Evolutionary conservation across 164 flowering plant species (phyloP).

Genomic region (Magnolia sinica): DNA sequence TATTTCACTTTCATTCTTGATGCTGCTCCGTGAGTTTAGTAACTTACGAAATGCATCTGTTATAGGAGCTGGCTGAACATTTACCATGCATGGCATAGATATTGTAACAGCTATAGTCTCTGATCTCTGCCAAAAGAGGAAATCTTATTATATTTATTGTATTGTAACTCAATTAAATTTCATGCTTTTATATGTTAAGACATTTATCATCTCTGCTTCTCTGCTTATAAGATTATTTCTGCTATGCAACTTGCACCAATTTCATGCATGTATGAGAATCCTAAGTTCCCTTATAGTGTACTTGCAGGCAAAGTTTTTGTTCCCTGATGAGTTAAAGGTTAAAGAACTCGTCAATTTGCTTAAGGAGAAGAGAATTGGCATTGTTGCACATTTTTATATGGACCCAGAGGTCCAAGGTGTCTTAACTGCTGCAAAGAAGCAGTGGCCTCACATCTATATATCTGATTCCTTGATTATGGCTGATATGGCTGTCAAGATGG

Average conservation of each 20-base stretch:
- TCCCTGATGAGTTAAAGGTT: slow-evolving; percentile 73
- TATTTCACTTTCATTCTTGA: neutral
- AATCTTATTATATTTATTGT: neutral
- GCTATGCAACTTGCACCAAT: neutral
- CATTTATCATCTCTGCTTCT: neutral
- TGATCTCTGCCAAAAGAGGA: neutral
- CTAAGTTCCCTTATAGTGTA: slow-evolving; percentile 30
- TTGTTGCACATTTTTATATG: slow-evolving; percentile 97
- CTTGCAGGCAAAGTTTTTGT: slow-evolving; percentile 80
- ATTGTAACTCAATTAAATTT: neutral
- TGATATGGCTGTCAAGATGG: slow-evolving; percentile 91
- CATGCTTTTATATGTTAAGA: neutral
- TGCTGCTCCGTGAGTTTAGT: neutral
- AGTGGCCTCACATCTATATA: slow-evolving; percentile 92
- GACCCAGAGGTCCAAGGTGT: slow-evolving; percentile 99
- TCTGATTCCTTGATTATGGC: slow-evolving; percentile 98
- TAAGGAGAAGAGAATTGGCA: slow-evolving; percentile 82
- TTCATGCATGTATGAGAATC: neutral
- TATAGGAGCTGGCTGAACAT: neutral
- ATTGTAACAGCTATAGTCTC: neutral
- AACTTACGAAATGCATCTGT: neutral
- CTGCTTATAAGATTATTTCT: neutral
- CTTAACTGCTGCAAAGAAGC: slow-evolving; percentile 82
- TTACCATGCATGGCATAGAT: neutral
- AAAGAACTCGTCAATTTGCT: slow-evolving; percentile 72